These are phyloP conservation scores for Irineochytrium annulatum DNA, from an alignment of 192 early-diverging fungal genomes.

Conservation along the genomic window DNA sequence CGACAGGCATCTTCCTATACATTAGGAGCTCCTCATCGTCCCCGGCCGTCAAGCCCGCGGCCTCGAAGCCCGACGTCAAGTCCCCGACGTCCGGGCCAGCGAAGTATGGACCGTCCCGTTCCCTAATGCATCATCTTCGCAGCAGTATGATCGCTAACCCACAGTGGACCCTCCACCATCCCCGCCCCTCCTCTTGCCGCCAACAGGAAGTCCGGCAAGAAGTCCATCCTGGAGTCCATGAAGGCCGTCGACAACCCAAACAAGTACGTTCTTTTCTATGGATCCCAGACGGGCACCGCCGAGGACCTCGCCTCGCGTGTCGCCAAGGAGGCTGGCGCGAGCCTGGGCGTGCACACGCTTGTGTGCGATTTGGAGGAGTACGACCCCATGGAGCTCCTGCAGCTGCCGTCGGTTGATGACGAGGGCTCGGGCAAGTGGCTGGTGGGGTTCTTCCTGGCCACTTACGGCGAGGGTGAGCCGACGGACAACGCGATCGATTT, in stretches of 20 bases:
- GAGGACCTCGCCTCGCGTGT: constrained; percentile 94
- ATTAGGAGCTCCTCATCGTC: neutral
- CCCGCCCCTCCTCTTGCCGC: neutral
- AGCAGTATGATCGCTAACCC: no score
- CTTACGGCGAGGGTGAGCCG: constrained; percentile 96
- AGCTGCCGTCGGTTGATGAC: constrained; percentile 51
- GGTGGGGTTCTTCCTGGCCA: constrained; percentile 91
- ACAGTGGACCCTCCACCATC: constrained; percentile 1
- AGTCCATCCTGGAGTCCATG: constrained; percentile 39
- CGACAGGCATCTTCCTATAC: constrained; percentile 24
- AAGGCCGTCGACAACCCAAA: constrained; percentile 14
- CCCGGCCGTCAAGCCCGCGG: no score
- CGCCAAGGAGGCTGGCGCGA: constrained; percentile 76
- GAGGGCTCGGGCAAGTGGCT: constrained; percentile 47
- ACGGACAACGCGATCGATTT: constrained; percentile 96
- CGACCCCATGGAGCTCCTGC: constrained; percentile 79
- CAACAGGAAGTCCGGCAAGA: constrained; percentile 24
- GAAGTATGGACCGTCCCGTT: no score
- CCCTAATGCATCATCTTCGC: no score
- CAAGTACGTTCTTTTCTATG: constrained; percentile 86
- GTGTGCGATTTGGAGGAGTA: constrained; percentile 88
- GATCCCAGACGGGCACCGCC: constrained; percentile 98
- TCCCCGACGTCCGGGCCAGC: no score
- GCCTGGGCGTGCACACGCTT: constrained; percentile 69
- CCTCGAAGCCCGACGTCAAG: no score